Evolutionary conservation across 345 rosid species (phyloP).

Genomic region (Eutrema yunnanense): DNA sequence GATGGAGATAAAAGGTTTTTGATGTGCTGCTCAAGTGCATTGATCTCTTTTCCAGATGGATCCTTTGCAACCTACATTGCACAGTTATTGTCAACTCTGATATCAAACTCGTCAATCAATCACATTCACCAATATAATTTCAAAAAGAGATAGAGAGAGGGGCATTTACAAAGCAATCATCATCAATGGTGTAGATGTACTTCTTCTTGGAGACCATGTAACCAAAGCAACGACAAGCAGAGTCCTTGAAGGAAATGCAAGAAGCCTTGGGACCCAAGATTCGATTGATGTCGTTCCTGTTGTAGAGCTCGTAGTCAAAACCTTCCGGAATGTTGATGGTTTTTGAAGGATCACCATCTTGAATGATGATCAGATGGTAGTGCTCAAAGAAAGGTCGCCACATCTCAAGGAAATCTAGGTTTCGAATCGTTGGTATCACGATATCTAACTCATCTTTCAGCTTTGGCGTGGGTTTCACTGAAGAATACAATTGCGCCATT

Average conservation of each 20-base stretch:
- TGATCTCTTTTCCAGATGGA: constrained; percentile 71
- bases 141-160: not conserved
- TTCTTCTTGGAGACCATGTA: constrained; percentile 59
- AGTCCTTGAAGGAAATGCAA: constrained; percentile 31
- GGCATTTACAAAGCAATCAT: constrained; percentile 53
- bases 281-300: constrained; percentile 27
- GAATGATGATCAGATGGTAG: constrained; percentile 28
- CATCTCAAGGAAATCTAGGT: constrained; percentile 28
- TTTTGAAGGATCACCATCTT: constrained; percentile 31
- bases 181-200: constrained; percentile 57
- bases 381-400: constrained; percentile 26
- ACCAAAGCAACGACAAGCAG: constrained; percentile 55
- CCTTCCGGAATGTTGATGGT: constrained; percentile 21
- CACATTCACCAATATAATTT: not conserved
- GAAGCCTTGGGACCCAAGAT: constrained; percentile 30
- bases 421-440: constrained; percentile 30
- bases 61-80: constrained; percentile 69
- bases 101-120: not conserved
- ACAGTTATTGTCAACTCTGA: not conserved
- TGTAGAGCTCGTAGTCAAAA: constrained; percentile 26
- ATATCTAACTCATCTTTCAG: constrained; percentile 28
- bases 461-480: constrained; percentile 19
- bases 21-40: constrained; percentile 82
- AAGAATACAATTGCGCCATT: constrained; percentile 20
- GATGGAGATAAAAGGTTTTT: constrained; percentile 64